Base-by-base conservation (phyloP, 202 grass and related monocot species). In the Hordeum pubiflorum region DNA sequence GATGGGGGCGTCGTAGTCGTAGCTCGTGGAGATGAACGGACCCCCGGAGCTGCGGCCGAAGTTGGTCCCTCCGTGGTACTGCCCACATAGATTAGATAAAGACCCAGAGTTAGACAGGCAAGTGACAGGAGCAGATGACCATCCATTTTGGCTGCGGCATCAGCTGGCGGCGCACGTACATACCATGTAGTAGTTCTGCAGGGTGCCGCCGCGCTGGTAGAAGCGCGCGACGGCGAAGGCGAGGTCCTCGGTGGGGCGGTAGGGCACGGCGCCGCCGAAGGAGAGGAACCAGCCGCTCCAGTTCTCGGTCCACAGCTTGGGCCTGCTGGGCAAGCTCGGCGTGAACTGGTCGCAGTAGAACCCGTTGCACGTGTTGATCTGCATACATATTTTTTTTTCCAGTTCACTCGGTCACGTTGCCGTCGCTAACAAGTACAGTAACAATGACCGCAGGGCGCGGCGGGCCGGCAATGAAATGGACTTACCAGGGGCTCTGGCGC, bases 141-240 rank as follows among this genome's bases (percentile, higher is more conserved):
- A 46, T 46, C 43, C 14, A 52, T 50, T 50, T 50, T 6, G 46
- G 46, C 41, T 20, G 60, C 15, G 2, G 10, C 23, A 21, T 41
- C 27, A 33, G 29, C 0, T 13, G 2, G 8, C 15, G 8, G 31
- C 29, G 1, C 6, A 50, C 13, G 0, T 0, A 48, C 46, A 14
- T 84, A 94, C 95, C 96, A 99, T 96, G 92, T 99, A 99, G 67
- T 99, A 99, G 80, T 99, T 99, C 84, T 99, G 96, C 83, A 99
- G 90, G 6, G 96, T 99, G 69, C 96, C 96, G 10, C 96, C 96
- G 75, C 92, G 92, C 92, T 99, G 89, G 85, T 95, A 99, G 84
- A 99, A 99, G 0, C 96, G 34, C 4, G 96, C 90, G 70, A 99
- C 92, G 18, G 92, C 87, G 91, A 99, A 99, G 78, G 92, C 92